Percentiles rank a stretch among this genome's conserved stretches.
phyloP scores from a whole-genome alignment of 208 protist species.

The Leishmania major region DNA sequence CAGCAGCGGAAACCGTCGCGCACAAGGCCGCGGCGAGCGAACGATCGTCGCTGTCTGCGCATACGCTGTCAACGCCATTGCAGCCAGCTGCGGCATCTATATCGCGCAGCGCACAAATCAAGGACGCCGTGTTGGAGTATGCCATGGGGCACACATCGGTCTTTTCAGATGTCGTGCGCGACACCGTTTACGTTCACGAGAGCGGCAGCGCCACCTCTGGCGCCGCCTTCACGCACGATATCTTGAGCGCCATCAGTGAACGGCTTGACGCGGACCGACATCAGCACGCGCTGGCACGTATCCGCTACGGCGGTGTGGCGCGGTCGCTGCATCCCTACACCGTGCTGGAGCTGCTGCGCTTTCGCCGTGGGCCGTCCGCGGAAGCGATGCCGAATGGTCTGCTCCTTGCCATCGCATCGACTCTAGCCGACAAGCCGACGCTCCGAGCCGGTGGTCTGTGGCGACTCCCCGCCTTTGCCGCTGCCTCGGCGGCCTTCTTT shows the following conservation, averaged over 20 bases:
- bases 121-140: conserved; percentile 23
- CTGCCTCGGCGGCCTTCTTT: conserved; percentile 29
- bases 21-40: neutral
- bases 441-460: conserved; percentile 48
- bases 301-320: conserved; percentile 63
- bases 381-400: conserved; percentile 16
- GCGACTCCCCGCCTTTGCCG: conserved; percentile 29
- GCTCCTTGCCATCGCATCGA: conserved; percentile 35
- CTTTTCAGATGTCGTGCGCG: conserved; percentile 24
- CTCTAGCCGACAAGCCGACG: conserved; percentile 50
- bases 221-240: conserved; percentile 8
- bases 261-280: conserved; percentile 6
- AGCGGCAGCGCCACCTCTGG: neutral
- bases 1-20: neutral
- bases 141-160: neutral
- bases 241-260: conserved; percentile 18
- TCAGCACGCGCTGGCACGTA: conserved; percentile 23
- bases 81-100: neutral
- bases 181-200: conserved; percentile 32
- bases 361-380: neutral
- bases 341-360: conserved; percentile 39
- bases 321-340: conserved; percentile 76
- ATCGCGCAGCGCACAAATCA: neutral
- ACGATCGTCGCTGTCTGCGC: neutral
- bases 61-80: neutral